phyloP scores from a whole-genome alignment of 2,329 filamentous ascomycete species.

The Paracamarosporium sp. region DNA sequence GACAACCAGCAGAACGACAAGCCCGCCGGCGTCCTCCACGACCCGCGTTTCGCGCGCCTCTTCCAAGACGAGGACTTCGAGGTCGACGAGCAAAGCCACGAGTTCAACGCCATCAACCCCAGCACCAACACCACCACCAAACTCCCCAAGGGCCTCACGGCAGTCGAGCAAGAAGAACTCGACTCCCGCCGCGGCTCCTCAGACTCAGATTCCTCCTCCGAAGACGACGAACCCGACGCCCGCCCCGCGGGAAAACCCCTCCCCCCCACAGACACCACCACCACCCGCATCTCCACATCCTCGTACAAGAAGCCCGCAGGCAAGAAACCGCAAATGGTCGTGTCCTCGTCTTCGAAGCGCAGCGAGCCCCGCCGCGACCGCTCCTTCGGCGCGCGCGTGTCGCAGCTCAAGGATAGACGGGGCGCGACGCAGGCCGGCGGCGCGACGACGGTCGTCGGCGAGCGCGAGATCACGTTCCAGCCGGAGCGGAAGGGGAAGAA shows the following conservation, averaged over 20 bases:
- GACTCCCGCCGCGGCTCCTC: conserved; percentile 49
- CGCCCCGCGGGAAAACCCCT: conserved; percentile 24
- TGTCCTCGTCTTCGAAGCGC: conserved; percentile 59
- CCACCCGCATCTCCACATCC: conserved; percentile 65
- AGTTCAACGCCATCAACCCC: conserved; percentile 86
- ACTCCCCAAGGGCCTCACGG: conserved; percentile 60
- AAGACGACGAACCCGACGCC: conserved; percentile 32
- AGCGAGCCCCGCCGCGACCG: conserved; percentile 57
- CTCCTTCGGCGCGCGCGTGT: conserved; percentile 65
- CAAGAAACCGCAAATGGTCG: conserved; percentile 59
- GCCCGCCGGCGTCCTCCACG: conserved; percentile 66
- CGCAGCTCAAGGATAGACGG: conserved; percentile 42
- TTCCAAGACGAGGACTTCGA: conserved; percentile 94
- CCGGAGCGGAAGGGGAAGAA: conserved; percentile 60
- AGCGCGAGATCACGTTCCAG: conserved; percentile 75
- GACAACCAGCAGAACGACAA: conserved; percentile 62
- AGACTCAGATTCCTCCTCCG: conserved; percentile 38
- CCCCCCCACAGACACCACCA: conserved; percentile 42
- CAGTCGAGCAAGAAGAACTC: conserved; percentile 66
- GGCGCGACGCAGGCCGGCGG: conserved; percentile 21
- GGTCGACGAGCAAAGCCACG: conserved; percentile 86
- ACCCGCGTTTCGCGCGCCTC: conserved; percentile 84
- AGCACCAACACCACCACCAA: conserved; percentile 67
- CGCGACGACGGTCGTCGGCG: conserved; percentile 52
- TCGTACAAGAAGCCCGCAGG: conserved; percentile 65